Percentiles rank a stretch among this genome's conserved stretches.
Conservation (phyloP, 768 basidiomycete genomes). For the Trametes punicea region DNA sequence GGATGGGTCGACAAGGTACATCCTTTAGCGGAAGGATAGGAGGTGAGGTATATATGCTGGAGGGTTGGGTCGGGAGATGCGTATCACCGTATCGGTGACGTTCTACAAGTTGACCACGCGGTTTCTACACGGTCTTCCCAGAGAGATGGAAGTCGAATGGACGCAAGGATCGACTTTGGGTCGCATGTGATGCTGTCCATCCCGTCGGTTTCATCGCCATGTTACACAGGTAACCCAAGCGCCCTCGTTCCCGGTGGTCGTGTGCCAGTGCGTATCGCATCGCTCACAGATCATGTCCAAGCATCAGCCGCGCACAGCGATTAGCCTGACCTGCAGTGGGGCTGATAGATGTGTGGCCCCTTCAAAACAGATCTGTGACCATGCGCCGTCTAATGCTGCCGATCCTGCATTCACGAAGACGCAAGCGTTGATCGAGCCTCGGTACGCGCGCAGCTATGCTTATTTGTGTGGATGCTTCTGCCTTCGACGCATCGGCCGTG, state of each 20-base stretch:
- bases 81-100: conserved; percentile 9
- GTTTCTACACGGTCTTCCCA: neutral
- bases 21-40: neutral
- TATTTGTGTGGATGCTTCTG: neutral
- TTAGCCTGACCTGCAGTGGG: too few relatives aligned
- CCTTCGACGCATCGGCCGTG: neutral
- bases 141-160: neutral
- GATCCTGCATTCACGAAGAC: too few relatives aligned
- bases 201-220: neutral
- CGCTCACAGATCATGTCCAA: too few relatives aligned
- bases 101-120: conserved; percentile 1
- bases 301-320: too few relatives aligned
- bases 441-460: too few relatives aligned
- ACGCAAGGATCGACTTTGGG: conserved; percentile 4
- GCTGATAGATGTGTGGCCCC: too few relatives aligned
- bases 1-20: conserved; percentile 23
- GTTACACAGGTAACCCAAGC: neutral
- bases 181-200: neutral
- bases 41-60: conserved; percentile 1
- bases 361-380: too few relatives aligned
- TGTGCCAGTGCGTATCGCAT: too few relatives aligned
- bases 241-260: too few relatives aligned
- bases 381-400: too few relatives aligned
- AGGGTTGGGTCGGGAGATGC: neutral
- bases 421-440: too few relatives aligned